Percentiles rank a stretch among this genome's conserved stretches.
phyloP scores from a whole-genome alignment of 1,139 yeast species.

The Protomyces arabidopsidicola region DNA sequence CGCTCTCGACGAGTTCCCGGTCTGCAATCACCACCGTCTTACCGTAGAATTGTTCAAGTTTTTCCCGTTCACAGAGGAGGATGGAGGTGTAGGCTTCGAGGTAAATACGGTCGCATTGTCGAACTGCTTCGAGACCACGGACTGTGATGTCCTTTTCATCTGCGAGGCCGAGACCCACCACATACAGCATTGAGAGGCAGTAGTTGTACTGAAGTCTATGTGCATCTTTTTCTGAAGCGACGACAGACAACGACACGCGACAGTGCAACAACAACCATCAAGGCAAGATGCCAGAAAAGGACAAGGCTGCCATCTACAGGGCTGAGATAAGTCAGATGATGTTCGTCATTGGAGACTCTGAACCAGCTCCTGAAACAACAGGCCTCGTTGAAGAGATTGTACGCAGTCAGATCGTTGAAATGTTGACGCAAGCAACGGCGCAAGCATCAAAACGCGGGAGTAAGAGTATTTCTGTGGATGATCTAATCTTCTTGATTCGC shows the following conservation, averaged over 20 bases:
- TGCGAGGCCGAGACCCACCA: conserved; percentile 87
- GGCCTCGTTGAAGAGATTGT: conserved; percentile 91
- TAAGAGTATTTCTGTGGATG: conserved; percentile 83
- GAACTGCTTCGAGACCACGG: conserved; percentile 81
- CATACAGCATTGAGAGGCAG: conserved; percentile 60
- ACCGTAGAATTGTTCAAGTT: conserved; percentile 72
- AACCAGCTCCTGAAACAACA: conserved; percentile 88
- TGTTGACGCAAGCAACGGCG: conserved; percentile 60
- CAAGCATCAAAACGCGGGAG: conserved; percentile 79
- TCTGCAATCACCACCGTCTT: conserved; percentile 83
- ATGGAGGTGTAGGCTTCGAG: conserved; percentile 94
- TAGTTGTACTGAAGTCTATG: neutral
- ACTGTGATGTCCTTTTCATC: conserved; percentile 88
- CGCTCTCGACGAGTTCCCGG: conserved; percentile 86
- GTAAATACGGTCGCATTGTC: conserved; percentile 78
- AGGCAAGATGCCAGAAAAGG: neutral
- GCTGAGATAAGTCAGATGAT: conserved; percentile 59
- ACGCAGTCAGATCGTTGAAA: conserved; percentile 87
- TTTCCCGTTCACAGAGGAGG: conserved; percentile 78
- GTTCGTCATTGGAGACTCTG: conserved; percentile 97
- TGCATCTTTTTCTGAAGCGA: neutral
- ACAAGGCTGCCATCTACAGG: conserved; percentile 23
- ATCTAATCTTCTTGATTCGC: conserved; percentile 82
- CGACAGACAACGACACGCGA: neutral
- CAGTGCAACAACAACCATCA: neutral